Conservation (phyloP, 352 stramenopile species). For the Phytopythium aichiense region DNA sequence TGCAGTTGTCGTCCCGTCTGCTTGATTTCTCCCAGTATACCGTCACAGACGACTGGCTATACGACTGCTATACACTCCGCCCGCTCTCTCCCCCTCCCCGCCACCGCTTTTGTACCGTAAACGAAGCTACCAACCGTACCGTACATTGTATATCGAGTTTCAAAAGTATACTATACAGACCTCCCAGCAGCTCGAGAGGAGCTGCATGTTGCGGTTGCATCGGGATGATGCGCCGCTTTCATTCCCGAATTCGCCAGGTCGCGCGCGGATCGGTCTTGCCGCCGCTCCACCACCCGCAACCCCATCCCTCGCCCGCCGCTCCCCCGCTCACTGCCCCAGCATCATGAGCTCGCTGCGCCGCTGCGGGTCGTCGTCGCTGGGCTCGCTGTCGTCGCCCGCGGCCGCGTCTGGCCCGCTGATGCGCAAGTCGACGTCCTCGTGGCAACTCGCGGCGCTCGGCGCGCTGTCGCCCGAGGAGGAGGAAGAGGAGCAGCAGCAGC, state of each 20-base stretch:
- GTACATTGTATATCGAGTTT: not conserved
- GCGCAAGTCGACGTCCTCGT: conserved; percentile 57
- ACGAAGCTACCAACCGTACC: not conserved
- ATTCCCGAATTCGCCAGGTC: not conserved
- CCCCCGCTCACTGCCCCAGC: not conserved
- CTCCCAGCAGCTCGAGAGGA: no score
- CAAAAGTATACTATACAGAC: not conserved
- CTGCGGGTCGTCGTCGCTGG: not conserved
- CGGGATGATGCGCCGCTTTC: not conserved
- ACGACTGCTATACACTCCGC: not conserved
- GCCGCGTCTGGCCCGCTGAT: conserved; percentile 12
- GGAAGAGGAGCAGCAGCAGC: conserved; percentile 25
- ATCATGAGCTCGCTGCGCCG: conserved; percentile 1
- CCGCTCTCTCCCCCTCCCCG: not conserved
- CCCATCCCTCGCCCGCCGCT: not conserved
- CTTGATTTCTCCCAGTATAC: not conserved
- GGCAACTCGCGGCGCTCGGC: conserved; percentile 34
- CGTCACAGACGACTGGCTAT: not conserved
- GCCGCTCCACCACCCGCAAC: not conserved
- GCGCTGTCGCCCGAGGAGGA: conserved; percentile 23
- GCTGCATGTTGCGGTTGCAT: not conserved
- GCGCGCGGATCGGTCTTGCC: not conserved
- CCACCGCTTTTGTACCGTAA: conserved; percentile 6
- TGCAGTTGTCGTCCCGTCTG: not conserved
- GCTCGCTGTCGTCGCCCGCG: not conserved